phyloP scores from a whole-genome alignment of 352 stramenopile genomes.

The Aphanomyces cochlioides region DNA sequence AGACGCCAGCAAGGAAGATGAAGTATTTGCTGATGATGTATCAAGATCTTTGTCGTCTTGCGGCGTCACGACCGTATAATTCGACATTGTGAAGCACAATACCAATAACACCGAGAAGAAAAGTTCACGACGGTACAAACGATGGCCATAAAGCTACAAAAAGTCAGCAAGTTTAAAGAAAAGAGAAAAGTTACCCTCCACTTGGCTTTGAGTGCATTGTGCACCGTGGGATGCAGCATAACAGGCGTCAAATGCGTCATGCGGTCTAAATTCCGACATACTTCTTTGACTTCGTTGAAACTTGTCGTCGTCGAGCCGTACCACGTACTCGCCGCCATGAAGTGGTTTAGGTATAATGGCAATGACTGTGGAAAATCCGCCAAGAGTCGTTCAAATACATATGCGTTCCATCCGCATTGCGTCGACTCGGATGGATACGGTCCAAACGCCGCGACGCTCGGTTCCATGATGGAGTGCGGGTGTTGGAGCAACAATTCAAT shows the following conservation, averaged over 20 bases:
- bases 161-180: conserved; percentile 3
- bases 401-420: conserved; percentile 39
- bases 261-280: conserved; percentile 44
- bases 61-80: conserved; percentile 36
- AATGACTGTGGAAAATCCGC: conserved; percentile 43
- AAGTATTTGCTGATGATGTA: conserved; percentile 28
- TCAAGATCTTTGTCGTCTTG: background rate
- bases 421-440: conserved; percentile 40
- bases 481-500: conserved; percentile 49
- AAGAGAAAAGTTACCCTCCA: conserved; percentile 39
- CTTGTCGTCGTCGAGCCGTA: conserved; percentile 46
- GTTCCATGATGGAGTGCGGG: conserved; percentile 43
- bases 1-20: no score
- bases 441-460: conserved; percentile 10
- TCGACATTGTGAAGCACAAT: conserved; percentile 52
- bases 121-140: conserved; percentile 42
- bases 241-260: conserved; percentile 39
- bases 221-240: conserved; percentile 48
- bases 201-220: conserved; percentile 51
- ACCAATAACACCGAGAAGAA: conserved; percentile 49
- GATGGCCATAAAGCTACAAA: conserved; percentile 39
- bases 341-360: conserved; percentile 49
- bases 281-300: conserved; percentile 43
- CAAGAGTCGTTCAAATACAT: conserved; percentile 42
- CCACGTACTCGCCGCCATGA: conserved; percentile 44